Evolutionary conservation across 1,284 basidiomycete genomes (phyloP), one percentile per base, ranked within the genome.

Genomic region (Microbotryum silenes-acaulis): DNA sequence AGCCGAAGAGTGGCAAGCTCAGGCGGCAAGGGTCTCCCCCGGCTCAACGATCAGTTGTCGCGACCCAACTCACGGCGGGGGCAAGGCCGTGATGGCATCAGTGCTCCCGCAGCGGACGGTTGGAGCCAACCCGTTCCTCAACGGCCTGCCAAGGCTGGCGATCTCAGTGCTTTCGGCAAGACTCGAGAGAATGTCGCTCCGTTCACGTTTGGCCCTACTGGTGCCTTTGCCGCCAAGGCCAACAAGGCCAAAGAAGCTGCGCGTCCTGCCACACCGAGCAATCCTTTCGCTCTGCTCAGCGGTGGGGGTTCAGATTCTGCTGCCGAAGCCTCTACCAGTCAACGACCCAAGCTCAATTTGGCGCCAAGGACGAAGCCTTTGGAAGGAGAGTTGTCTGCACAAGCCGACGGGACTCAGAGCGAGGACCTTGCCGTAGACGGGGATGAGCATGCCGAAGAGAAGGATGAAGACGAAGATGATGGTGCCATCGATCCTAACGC

Each of bases 11-110:
- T 60, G 6, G 69, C 78, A 78, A 29, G 81, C 73, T 61, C 71
- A 31, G 70, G 76, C 78, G 65, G 67, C 81, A 77, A 60, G 78
- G 74, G 61, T 72, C 74, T 72, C 29, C 71, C 72, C 12, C 63
- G 63, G n/a, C 52, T 70, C 48, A 65, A 67, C 51, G 75, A 79
- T 60, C 81, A 82, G 64, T 83, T 87, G 76, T 86, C 85, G 3
- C 83, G 87, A 53, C 85, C 88, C 53, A 89, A 91, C 49, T 96
- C 93, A 60, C 84, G 89, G 60, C 85, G 91, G 56, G 92, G 92
- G n/a, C 85, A 83, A 60, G 83, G 87, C 20, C 85, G 89, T 55
- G 81, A 80, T 54, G 81, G 70, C 29, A 75, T 70, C 60, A 83
- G 31, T 74, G 67, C 64, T 44, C 37, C 64, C 29, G 65, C 66